Evolutionary conservation across 1,284 basidiomycete species (phyloP), one percentile per base, ranked within the genome.

Genomic region (Ganoderma boninense): DNA sequence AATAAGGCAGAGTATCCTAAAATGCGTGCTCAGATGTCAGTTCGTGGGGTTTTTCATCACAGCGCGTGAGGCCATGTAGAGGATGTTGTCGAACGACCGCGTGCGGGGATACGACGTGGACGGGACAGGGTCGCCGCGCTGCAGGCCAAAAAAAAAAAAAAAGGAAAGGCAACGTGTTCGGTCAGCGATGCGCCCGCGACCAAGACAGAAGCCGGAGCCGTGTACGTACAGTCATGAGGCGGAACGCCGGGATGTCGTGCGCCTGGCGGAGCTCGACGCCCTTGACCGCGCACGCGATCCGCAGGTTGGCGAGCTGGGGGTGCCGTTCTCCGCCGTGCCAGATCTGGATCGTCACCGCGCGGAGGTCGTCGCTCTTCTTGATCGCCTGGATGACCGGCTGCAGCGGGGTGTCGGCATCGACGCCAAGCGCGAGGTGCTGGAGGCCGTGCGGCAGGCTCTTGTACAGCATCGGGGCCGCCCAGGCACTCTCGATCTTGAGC

Each of bases 381-480:
- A 80, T 76, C 32, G 73, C 73, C 62, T 73, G 70, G 44, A 91
- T 77, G 38, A 91, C 79, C 13, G 84, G 81, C 73, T 85, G 85
- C 46, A 92, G 78, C 32, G 82, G 79, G 0, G 87, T 89, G 66
- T 89, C 87, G 70, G 82, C 82, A 75, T 88, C 86, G 62, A 92
- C 77, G 23, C 90, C 87, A 52, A 92, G 80, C 38, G 89, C 87
- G 52, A 92, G 76, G 70, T 89, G 87, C 74, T 87, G 83, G 26
- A 92, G 76, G 16, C 81, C 78, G 18, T 75, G 70, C 23, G 89
- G 86, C 64, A 91, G 81, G n/a, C 81, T 78, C 69, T 84, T 86
- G 80, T 84, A 87, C 65, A 89, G 76, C 66, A 81, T 74, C 23
- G 85, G 80, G 13, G 84, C 82, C 32, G 82, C 80, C 72, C 81